Conservation (phyloP, 495 filamentous ascomycete species). For the Bathelium albidoporum region DNA sequence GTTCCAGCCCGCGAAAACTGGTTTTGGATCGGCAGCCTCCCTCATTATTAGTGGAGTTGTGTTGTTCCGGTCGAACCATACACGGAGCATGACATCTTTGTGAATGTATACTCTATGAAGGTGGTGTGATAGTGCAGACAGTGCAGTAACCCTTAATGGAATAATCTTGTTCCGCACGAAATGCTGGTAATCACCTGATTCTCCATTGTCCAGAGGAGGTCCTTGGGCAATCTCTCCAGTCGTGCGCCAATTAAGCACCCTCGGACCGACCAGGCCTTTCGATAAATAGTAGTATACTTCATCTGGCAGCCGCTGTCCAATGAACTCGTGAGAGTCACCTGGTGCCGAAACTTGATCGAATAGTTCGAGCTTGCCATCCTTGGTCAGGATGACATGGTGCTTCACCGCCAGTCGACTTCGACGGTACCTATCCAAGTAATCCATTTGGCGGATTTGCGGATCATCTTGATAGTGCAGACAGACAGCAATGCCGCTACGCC, state of each 20-base stretch:
- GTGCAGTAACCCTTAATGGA: constrained; percentile 59
- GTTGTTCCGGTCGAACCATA: constrained; percentile 74
- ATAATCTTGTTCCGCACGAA: constrained; percentile 64
- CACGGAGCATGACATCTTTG: constrained; percentile 61
- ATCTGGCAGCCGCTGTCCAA: constrained; percentile 77
- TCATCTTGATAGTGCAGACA: constrained; percentile 65
- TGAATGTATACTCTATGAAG: constrained; percentile 71
- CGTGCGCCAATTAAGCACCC: constrained; percentile 70
- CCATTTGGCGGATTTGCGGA: constrained; percentile 52
- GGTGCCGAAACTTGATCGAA: constrained; percentile 60
- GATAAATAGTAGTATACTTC: constrained; percentile 91
- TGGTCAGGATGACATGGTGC: constrained; percentile 72
- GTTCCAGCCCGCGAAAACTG: constrained; percentile 62
- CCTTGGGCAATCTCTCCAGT: constrained; percentile 63
- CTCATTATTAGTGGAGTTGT: constrained; percentile 48
- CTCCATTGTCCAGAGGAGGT: constrained; percentile 72
- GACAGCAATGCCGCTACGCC: constrained; percentile 49
- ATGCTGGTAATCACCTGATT: constrained; percentile 66
- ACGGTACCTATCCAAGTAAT: constrained; percentile 76
- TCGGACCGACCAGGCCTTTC: constrained; percentile 65
- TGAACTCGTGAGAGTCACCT: constrained; percentile 74
- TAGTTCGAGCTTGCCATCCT: constrained; percentile 62
- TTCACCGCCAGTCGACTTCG: constrained; percentile 73
- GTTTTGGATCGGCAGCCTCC: constrained; percentile 50
- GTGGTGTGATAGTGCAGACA: constrained; percentile 63